Conservation (phyloP, 2,329 filamentous ascomycete genomes). For the Alternaria sp. region DNA sequence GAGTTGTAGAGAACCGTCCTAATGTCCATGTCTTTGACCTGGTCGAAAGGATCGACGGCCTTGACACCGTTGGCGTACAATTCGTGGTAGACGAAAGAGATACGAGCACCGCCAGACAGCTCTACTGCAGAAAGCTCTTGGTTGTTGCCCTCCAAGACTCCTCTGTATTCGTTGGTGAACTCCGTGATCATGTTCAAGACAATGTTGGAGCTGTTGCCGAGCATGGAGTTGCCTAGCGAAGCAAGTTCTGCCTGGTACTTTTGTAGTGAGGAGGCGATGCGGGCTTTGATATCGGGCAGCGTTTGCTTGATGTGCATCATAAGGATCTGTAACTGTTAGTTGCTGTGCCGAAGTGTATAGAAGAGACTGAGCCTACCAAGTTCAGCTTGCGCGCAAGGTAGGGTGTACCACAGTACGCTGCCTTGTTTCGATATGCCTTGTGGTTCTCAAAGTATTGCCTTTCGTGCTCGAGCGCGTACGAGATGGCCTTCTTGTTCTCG, state of each 20-base stretch:
- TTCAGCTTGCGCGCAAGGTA: conserved; percentile 97
- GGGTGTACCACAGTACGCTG: conserved; percentile 96
- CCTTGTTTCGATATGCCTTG: conserved; percentile 98
- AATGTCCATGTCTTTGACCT: conserved; percentile 97
- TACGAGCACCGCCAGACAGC: conserved; percentile 94
- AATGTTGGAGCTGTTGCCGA: conserved; percentile 95
- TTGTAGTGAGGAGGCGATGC: conserved; percentile 89
- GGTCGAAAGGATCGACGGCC: conserved; percentile 95
- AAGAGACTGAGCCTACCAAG: conserved; percentile 60
- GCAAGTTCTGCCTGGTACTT: conserved; percentile 87
- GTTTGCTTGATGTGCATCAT: conserved; percentile 99
- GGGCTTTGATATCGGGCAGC: conserved; percentile 95
- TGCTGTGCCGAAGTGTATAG: neutral
- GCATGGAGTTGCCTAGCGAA: conserved; percentile 87
- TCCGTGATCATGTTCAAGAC: conserved; percentile 98
- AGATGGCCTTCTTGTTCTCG: conserved; percentile 96
- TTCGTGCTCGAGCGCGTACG: conserved; percentile 88
- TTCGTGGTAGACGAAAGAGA: conserved; percentile 99
- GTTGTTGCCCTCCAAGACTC: conserved; percentile 94
- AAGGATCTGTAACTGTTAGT: conserved; percentile 68
- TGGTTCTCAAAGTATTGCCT: conserved; percentile 98
- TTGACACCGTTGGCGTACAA: conserved; percentile 97
- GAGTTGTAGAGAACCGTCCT: conserved; percentile 98
- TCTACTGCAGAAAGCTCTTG: conserved; percentile 93
- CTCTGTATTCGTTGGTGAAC: conserved; percentile 97